phyloP scores from a whole-genome alignment of 345 rosid species.

The Linum usitatissimum region DNA sequence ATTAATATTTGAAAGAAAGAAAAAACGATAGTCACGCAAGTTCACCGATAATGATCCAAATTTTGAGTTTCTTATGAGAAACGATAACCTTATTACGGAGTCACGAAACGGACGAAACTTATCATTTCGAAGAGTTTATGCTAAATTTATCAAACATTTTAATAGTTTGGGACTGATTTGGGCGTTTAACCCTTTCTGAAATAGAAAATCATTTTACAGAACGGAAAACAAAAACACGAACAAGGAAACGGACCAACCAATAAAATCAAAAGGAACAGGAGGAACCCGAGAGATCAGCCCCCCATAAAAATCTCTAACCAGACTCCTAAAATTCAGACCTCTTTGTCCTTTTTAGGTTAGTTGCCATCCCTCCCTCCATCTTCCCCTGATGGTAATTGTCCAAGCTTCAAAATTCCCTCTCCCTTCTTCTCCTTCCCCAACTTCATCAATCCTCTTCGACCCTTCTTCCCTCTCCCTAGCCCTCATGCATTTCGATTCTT shows the following conservation, averaged over 20 bases:
- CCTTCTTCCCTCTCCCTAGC: conserved; percentile 64
- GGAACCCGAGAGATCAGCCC: not conserved
- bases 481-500: conserved; percentile 49
- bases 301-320: not conserved
- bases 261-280: not conserved
- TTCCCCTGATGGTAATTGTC: conserved; percentile 28
- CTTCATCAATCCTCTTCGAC: conserved; percentile 43
- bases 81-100: too few relatives aligned
- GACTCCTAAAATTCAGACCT: not conserved
- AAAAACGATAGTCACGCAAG: too few relatives aligned
- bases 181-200: too few relatives aligned
- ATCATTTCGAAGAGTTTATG: too few relatives aligned
- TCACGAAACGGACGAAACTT: too few relatives aligned
- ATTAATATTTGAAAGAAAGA: too few relatives aligned
- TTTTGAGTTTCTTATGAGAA: too few relatives aligned
- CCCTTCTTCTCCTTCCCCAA: conserved; percentile 27
- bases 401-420: conserved; percentile 38
- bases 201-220: too few relatives aligned
- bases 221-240: too few relatives aligned
- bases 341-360: not conserved
- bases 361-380: not conserved
- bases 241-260: not conserved
- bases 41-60: too few relatives aligned
- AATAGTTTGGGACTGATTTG: too few relatives aligned
- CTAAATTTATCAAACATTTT: too few relatives aligned